Percentiles rank a stretch among this genome's conserved stretches.
phyloP scores from a whole-genome alignment of 139 green algal species.

The Diplosphaera chodatii region DNA sequence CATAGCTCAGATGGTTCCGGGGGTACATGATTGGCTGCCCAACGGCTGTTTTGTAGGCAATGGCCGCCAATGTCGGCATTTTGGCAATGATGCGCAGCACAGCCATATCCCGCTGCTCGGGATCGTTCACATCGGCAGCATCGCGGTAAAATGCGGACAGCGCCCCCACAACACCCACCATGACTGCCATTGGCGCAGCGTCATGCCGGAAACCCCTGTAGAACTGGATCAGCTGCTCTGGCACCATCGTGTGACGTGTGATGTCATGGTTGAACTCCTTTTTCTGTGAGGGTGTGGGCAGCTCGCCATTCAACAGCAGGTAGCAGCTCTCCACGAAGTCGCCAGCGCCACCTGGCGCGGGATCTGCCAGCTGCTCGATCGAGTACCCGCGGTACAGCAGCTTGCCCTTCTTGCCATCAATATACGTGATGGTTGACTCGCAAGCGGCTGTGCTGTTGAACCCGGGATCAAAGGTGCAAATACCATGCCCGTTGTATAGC shows the following conservation, averaged over 20 bases:
- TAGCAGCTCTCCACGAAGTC: conserved; percentile 55
- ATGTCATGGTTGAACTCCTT: conserved; percentile 31
- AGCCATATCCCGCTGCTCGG: conserved; percentile 32
- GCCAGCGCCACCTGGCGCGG: conserved; percentile 11
- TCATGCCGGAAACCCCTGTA: conserved; percentile 56
- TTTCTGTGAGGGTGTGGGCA: conserved; percentile 42
- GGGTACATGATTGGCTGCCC: conserved; percentile 65
- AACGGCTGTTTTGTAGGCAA: conserved; percentile 53
- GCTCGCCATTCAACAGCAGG: conserved; percentile 61
- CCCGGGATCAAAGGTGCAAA: conserved; percentile 74
- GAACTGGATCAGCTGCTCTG: conserved; percentile 53
- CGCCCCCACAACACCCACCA: conserved; percentile 56
- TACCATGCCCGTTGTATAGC: conserved; percentile 29
- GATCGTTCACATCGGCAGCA: conserved; percentile 36
- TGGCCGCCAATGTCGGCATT: conserved; percentile 63
- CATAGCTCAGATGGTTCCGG: conserved; percentile 47
- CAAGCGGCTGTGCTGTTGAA: conserved; percentile 49
- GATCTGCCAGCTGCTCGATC: conserved; percentile 54
- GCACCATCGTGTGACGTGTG: conserved; percentile 54
- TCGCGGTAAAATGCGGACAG: conserved; percentile 61
- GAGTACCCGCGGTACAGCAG: conserved; percentile 64
- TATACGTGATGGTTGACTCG: conserved; percentile 18
- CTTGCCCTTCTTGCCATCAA: conserved; percentile 58
- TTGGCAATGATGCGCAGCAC: conserved; percentile 58
- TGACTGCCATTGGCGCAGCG: conserved; percentile 70